Conservation (phyloP, 1,284 basidiomycete genomes). For the Cryptococcus sp. region DNA sequence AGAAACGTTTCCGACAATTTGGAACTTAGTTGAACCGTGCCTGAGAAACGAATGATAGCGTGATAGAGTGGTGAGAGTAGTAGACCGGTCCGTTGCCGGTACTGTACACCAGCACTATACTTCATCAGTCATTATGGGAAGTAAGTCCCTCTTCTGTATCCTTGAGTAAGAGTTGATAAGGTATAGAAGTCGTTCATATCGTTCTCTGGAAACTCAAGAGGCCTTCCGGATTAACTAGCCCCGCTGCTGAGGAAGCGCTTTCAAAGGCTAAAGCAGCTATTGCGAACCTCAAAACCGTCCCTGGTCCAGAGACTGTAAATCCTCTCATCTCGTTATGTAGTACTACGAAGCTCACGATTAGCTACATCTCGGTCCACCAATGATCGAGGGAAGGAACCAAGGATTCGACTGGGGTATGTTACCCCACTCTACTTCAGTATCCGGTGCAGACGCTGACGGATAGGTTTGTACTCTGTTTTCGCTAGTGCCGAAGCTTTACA, state of each 20-base stretch:
- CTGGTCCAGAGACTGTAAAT: conserved; percentile 33
- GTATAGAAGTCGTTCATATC: conserved; percentile 45
- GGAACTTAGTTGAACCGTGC: too few relatives aligned
- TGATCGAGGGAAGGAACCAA: conserved; percentile 42
- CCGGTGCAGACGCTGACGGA: not conserved
- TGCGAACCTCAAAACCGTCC: conserved; percentile 31
- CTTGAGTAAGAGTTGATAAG: not conserved
- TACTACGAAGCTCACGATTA: not conserved
- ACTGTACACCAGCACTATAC: too few relatives aligned
- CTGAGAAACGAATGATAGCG: too few relatives aligned
- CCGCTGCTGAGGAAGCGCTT: conserved; percentile 17
- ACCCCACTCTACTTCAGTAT: not conserved
- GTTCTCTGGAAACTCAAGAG: conserved; percentile 45
- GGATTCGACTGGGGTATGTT: conserved; percentile 42
- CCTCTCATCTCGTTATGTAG: not conserved
- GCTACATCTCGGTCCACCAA: conserved; percentile 38
- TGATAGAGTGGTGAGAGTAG: too few relatives aligned
- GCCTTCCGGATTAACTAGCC: conserved; percentile 8
- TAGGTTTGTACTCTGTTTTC: conserved; percentile 47
- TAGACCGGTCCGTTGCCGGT: too few relatives aligned
- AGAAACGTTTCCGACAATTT: too few relatives aligned
- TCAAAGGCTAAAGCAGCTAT: conserved; percentile 31
- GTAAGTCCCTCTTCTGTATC: not conserved
- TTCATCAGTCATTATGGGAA: too few relatives aligned
- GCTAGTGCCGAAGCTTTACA: conserved; percentile 33